These are phyloP conservation scores for Leccinum angustisporum DNA, from an alignment of 1,284 basidiomycete species.

Conservation along the genomic window DNA sequence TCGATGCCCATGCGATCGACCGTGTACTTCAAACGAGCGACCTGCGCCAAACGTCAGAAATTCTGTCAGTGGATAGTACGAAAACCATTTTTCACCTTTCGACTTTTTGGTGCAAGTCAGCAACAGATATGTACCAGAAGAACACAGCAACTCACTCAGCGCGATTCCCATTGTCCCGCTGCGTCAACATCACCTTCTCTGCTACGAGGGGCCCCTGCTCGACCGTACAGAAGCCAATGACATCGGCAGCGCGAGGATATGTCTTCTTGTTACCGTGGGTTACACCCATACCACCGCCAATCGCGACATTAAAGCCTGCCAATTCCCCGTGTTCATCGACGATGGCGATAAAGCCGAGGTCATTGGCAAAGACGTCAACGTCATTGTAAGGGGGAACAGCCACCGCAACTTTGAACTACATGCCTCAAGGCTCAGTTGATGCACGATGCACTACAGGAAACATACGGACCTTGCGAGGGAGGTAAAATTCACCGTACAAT, in stretches of 20 bases:
- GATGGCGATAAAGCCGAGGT: constrained; percentile 94
- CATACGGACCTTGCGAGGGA: constrained; percentile 79
- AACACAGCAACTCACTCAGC: constrained; percentile 60
- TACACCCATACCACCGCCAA: constrained; percentile 98
- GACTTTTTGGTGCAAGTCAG: constrained; percentile 36
- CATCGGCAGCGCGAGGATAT: constrained; percentile 86
- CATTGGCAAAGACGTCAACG: constrained; percentile 90
- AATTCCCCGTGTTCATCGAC: constrained; percentile 72
- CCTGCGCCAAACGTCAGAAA: constrained; percentile 40
- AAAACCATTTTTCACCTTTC: constrained; percentile 40
- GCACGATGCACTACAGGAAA: constrained; percentile 1
- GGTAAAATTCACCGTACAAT: constrained; percentile 94
- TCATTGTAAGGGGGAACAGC: constrained; percentile 97
- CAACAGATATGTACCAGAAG: not conserved
- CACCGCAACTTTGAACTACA: constrained; percentile 94
- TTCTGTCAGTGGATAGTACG: constrained; percentile 1
- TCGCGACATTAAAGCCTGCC: constrained; percentile 86
- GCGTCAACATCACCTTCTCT: constrained; percentile 91
- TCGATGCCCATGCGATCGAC: constrained; percentile 92
- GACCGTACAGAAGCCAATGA: constrained; percentile 91
- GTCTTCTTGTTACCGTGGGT: constrained; percentile 99
- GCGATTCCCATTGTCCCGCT: constrained; percentile 96
- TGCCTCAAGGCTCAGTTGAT: constrained; percentile 10
- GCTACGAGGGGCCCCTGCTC: constrained; percentile 88
- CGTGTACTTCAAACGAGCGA: constrained; percentile 95